Evolutionary conservation across 1,139 yeast genomes (phyloP).

Genomic region (Hansenula anomala): DNA sequence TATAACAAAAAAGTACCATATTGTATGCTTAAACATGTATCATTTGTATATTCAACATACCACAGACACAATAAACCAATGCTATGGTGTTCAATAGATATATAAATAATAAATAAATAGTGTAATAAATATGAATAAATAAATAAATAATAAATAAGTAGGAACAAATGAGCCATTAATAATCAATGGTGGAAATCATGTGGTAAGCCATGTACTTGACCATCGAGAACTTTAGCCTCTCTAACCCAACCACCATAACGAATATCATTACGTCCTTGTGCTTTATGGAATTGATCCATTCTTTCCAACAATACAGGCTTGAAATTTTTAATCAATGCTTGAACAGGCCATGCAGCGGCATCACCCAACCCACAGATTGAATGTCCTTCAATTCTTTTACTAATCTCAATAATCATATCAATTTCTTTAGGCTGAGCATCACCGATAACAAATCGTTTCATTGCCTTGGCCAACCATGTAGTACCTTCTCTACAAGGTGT

Average conservation of each 20-base stretch:
- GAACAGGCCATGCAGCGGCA: constrained; percentile 92
- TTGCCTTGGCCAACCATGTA: constrained; percentile 75
- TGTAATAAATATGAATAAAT: neutral
- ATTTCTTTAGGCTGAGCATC: constrained; percentile 78
- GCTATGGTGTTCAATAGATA: too few relatives aligned
- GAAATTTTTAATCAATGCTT: constrained; percentile 79
- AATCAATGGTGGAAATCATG: constrained; percentile 22
- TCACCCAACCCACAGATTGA: constrained; percentile 90
- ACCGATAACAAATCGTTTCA: constrained; percentile 75
- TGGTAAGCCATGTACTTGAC: constrained; percentile 63
- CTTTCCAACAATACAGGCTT: constrained; percentile 77
- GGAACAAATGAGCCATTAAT: neutral
- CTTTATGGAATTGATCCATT: constrained; percentile 48
- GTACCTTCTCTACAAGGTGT: constrained; percentile 96
- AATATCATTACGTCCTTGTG: constrained; percentile 30
- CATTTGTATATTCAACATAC: too few relatives aligned
- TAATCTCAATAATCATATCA: constrained; percentile 75
- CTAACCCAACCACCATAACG: constrained; percentile 77
- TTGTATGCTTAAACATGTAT: too few relatives aligned
- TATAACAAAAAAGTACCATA: too few relatives aligned
- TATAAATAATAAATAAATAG: too few relatives aligned
- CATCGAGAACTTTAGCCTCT: constrained; percentile 56
- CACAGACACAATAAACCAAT: too few relatives aligned
- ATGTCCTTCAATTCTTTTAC: constrained; percentile 85
- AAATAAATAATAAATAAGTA: neutral